Percentiles rank a stretch among this genome's conserved stretches.
Evolutionary conservation across 305 asterid species (phyloP).

Genomic region (Fraxinus greggii): DNA sequence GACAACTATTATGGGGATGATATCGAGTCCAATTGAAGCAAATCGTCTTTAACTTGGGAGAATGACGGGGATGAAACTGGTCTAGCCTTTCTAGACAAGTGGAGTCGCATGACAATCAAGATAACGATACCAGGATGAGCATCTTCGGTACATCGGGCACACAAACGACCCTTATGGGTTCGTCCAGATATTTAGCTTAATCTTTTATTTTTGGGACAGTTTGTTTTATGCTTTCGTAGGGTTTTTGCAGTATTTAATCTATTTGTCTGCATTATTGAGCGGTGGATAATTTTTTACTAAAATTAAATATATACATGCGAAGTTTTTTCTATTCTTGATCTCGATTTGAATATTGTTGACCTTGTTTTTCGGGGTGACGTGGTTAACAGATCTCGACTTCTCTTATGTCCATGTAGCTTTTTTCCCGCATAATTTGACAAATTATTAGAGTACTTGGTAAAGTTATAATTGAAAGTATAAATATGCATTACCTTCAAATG

Average conservation of each 20-base stretch:
- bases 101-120: neutral
- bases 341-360: no score
- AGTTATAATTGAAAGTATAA: no score
- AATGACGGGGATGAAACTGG: neutral
- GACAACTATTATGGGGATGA: neutral
- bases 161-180: no score
- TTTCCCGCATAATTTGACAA: no score
- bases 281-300: no score
- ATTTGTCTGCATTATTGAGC: neutral
- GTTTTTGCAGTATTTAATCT: neutral
- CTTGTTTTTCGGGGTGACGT: neutral
- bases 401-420: neutral
- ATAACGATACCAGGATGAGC: neutral
- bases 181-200: neutral
- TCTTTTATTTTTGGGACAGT: neutral
- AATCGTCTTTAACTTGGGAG: neutral
- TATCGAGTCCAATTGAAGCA: neutral
- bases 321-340: no score
- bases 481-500: neutral
- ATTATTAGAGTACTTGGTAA: no score
- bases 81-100: neutral
- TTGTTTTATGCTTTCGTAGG: neutral
- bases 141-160: neutral
- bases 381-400: neutral
- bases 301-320: no score